phyloP scores from a whole-genome alignment of 805 yeast species.

The Kodamaea kaohsiungensis region DNA sequence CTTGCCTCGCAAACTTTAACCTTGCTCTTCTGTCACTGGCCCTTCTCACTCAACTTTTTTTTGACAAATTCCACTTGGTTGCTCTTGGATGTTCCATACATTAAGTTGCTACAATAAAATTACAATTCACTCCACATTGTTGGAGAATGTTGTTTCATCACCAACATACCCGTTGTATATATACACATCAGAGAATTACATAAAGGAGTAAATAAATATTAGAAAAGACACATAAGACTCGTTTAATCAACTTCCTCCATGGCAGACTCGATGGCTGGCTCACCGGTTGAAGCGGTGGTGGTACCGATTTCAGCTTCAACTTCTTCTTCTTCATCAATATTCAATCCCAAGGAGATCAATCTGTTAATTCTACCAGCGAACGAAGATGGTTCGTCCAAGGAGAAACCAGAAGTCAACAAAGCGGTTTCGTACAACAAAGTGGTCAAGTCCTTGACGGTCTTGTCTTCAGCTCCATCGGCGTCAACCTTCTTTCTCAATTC shows the following conservation, averaged over 20 bases:
- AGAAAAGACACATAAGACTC: constrained; percentile 7
- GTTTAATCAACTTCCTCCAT: constrained; percentile 98
- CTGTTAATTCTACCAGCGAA: constrained; percentile 98
- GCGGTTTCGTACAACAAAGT: constrained; percentile 97
- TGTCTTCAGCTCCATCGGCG: constrained; percentile 95
- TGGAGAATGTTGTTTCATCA: neutral
- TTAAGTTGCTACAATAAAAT: no score
- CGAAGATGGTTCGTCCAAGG: constrained; percentile 97
- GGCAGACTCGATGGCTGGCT: constrained; percentile 60
- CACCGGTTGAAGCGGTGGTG: constrained; percentile 43
- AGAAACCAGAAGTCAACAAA: constrained; percentile 96
- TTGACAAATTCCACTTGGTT: no score
- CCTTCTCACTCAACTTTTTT: no score
- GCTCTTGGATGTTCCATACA: no score
- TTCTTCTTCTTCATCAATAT: constrained; percentile 89
- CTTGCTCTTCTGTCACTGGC: neutral
- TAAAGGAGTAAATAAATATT: constrained; percentile 7
- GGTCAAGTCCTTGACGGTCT: constrained; percentile 97
- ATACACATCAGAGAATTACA: constrained; percentile 7
- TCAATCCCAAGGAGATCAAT: constrained; percentile 95
- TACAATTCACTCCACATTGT: no score
- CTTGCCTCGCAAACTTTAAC: neutral
- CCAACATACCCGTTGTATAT: constrained; percentile 1
- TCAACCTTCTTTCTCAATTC: constrained; percentile 97
- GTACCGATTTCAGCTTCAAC: constrained; percentile 51